Conservation (phyloP, 2,329 filamentous ascomycete species). For the Neoscytalidium dimidiatum region DNA sequence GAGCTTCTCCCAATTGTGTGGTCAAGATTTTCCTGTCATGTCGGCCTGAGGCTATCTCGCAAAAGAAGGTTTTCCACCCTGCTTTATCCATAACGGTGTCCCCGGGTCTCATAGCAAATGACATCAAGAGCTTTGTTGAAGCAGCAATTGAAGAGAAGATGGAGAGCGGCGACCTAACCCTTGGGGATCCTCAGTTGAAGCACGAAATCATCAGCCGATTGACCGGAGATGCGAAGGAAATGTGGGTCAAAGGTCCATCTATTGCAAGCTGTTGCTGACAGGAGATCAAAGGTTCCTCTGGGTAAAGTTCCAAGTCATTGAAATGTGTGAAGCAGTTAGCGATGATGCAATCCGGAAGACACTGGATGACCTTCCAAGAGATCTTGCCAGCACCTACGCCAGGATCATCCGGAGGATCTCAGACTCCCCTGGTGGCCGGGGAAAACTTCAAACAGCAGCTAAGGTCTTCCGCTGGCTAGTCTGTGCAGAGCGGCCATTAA, state of each 20-base stretch:
- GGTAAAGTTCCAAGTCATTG: constrained; percentile 33
- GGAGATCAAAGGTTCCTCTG: constrained; percentile 33
- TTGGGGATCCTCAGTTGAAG: constrained; percentile 18
- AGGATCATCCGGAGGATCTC: constrained; percentile 23
- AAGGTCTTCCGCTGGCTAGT: constrained; percentile 25
- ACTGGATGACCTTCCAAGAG: constrained; percentile 29
- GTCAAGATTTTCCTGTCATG: constrained; percentile 25
- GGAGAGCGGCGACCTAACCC: constrained; percentile 7
- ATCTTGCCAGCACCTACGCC: constrained; percentile 29
- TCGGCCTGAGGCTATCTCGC: constrained; percentile 22
- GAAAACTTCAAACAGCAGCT: constrained; percentile 18
- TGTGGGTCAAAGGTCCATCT: constrained; percentile 21
- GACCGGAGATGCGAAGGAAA: constrained; percentile 23
- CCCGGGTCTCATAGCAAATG: neutral
- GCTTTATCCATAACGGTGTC: constrained; percentile 19
- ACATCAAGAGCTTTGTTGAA: constrained; percentile 23
- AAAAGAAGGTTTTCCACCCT: constrained; percentile 10
- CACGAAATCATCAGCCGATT: constrained; percentile 22
- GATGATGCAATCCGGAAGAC: constrained; percentile 27
- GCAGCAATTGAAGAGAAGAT: constrained; percentile 12
- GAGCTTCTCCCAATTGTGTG: neutral
- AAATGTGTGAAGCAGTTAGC: constrained; percentile 30
- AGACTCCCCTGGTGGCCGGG: neutral
- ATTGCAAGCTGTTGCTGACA: neutral
- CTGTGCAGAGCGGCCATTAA: constrained; percentile 24